Percentiles rank a stretch among this genome's conserved stretches.
These are phyloP conservation scores for Penicillium brasilianum DNA, from an alignment of 2,329 filamentous ascomycete genomes.

Conservation along the genomic window DNA sequence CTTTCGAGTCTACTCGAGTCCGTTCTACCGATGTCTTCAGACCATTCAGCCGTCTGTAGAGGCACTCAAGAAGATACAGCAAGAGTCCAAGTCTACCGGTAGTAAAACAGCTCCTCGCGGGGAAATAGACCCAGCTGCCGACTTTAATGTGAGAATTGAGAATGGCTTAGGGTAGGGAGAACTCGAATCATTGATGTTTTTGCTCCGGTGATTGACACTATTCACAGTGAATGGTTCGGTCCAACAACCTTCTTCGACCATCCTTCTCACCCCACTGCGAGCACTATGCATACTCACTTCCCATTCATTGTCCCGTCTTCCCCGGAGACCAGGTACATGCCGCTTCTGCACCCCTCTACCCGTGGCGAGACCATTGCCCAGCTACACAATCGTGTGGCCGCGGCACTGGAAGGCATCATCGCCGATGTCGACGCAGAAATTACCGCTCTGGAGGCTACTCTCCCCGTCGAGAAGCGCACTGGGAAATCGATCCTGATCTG, in stretches of 20 bases:
- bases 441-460: constrained; percentile 43
- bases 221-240: constrained; percentile 84
- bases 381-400: constrained; percentile 79
- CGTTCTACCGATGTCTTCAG: constrained; percentile 86
- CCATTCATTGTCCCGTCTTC: constrained; percentile 55
- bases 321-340: constrained; percentile 57
- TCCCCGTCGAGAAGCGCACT: constrained; percentile 60
- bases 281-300: constrained; percentile 70
- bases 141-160: constrained; percentile 54
- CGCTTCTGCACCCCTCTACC: constrained; percentile 69
- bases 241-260: constrained; percentile 78
- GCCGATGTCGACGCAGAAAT: constrained; percentile 68
- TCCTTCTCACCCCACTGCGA: constrained; percentile 72
- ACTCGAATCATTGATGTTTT: background rate
- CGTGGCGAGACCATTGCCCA: constrained; percentile 80
- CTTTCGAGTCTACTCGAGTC: constrained; percentile 74
- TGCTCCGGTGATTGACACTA: background rate
- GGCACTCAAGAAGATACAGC: constrained; percentile 38
- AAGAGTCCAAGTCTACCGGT: constrained; percentile 6
- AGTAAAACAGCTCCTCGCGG: constrained; percentile 30
- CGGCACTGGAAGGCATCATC: constrained; percentile 72
- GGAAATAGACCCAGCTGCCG: constrained; percentile 42
- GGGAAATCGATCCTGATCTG: constrained; percentile 73
- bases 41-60: constrained; percentile 72
- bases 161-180: constrained; percentile 56